Evolutionary conservation across 495 filamentous ascomycete genomes (phyloP), one percentile per base, ranked within the genome.

Genomic region (Podospora pseudoanserina): DNA sequence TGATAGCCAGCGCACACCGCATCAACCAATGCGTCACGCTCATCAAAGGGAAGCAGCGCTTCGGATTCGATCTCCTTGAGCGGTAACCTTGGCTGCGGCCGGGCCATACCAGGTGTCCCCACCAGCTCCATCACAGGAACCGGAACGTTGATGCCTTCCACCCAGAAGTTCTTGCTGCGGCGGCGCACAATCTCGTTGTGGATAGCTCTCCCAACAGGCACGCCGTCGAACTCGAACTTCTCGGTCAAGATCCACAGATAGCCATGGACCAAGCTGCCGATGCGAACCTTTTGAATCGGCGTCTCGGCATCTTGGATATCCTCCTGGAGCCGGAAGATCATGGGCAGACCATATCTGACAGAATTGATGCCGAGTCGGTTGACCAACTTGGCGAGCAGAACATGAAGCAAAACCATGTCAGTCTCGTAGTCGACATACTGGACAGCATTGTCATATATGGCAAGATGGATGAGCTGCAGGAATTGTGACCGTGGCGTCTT

Each of bases 321-420:
- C 69, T 94, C 92, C 74, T 97, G 93, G 19, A 97, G 85, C 60
- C 89, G 86, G 74, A 93, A 84, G 18, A 96, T 86, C 93, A 97
- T 95, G 30, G 94, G 92, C 62, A 97, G 78, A 0, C 92, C 92
- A 71, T 85, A 88, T 65, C 88, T 82, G n/a, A 84, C 86, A 18
- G 91, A 90, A 75, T 96, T 96, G 44, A 96, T 86, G n/a, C 93
- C 92, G 3, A 97, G 84, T 63, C 89, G 89, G 60, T 87, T 85
- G 39, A 92, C 86, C 3, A 97, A 82, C 65, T 84, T 90, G 3
- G 85, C 78, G 54, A 97, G 82, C 19, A 97, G 79, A 11, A 93
- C 81, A 70, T 96, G 91, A 18, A 94, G 82, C 15, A 95, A 78
- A 55, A 91, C 80, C 18, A 95, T 82, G 66, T 97, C 93, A 1